Percentiles rank a stretch among this genome's conserved stretches.
Evolutionary conservation across 345 rosid species (phyloP).

Genomic region (Conringia planisiliqua): DNA sequence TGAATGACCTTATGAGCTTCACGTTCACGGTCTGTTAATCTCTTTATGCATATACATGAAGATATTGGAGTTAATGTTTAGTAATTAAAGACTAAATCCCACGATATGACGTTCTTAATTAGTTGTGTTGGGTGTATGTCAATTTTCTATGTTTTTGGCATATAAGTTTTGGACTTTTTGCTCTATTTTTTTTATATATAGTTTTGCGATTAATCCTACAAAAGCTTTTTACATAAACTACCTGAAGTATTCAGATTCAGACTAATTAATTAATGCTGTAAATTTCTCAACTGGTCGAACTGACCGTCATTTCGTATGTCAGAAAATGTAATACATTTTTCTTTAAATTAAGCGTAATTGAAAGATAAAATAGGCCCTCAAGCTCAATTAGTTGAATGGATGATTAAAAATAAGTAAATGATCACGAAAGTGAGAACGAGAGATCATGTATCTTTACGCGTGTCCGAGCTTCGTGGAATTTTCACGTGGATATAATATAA

Average conservation of each 20-base stretch:
- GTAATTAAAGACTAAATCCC: neutral
- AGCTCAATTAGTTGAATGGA: neutral
- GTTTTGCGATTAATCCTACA: neutral
- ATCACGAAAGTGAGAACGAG: neutral
- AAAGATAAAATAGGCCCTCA: constrained; percentile 6
- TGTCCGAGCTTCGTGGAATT: constrained; percentile 21
- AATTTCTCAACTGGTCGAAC: neutral
- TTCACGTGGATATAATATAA: constrained; percentile 13
- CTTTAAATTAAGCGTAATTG: neutral
- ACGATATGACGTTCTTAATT: neutral
- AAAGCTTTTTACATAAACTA: neutral
- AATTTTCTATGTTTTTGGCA: neutral
- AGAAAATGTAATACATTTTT: neutral
- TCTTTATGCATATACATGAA: neutral
- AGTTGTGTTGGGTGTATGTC: neutral
- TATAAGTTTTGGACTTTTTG: neutral
- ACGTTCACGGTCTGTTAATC: constrained; percentile 21
- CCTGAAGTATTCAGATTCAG: neutral
- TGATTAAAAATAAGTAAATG: neutral
- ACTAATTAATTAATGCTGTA: neutral
- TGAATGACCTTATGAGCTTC: constrained; percentile 11
- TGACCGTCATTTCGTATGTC: neutral
- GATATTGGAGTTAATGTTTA: neutral
- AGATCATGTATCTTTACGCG: neutral
- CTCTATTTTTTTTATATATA: neutral